Conservation (phyloP, 805 yeast genomes). For the Saturnispora quitensis region DNA sequence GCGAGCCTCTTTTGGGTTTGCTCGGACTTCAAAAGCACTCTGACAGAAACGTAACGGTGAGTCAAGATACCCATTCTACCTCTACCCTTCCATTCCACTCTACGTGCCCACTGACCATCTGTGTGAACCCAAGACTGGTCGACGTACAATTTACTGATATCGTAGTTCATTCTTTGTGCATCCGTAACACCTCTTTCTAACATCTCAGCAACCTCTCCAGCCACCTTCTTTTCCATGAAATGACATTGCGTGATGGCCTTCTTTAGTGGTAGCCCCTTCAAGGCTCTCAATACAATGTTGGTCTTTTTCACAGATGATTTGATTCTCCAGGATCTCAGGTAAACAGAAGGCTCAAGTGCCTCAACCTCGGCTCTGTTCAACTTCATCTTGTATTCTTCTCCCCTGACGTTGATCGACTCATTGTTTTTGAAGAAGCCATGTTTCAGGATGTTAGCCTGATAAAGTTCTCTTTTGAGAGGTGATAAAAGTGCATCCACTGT, state of each 20-base stretch:
- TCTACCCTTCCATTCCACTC: conserved; percentile 80
- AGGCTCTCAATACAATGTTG: conserved; percentile 65
- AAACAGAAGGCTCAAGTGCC: conserved; percentile 81
- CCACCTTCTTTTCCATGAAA: conserved; percentile 70
- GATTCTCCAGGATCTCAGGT: conserved; percentile 68
- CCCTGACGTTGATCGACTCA: conserved; percentile 35
- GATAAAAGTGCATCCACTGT: conserved; percentile 51
- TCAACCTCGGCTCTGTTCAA: conserved; percentile 61
- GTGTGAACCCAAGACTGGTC: conserved; percentile 87
- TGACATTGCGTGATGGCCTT: conserved; percentile 89
- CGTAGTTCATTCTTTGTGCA: conserved; percentile 49
- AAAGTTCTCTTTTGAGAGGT: conserved; percentile 63
- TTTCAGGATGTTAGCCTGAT: conserved; percentile 46
- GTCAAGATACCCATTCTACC: conserved; percentile 76
- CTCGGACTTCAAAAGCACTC: conserved; percentile 63
- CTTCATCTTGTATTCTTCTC: conserved; percentile 38
- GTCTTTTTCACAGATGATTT: conserved; percentile 88
- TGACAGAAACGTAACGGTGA: conserved; percentile 73
- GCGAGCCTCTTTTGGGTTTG: conserved; percentile 52
- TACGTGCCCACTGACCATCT: conserved; percentile 65
- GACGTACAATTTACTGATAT: conserved; percentile 56
- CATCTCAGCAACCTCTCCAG: conserved; percentile 69
- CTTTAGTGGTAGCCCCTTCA: conserved; percentile 60
- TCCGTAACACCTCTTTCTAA: conserved; percentile 65
- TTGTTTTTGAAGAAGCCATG: conserved; percentile 66